Base-by-base conservation (phyloP, 106 monocot species). In the Dendrobium officinale region DNA sequence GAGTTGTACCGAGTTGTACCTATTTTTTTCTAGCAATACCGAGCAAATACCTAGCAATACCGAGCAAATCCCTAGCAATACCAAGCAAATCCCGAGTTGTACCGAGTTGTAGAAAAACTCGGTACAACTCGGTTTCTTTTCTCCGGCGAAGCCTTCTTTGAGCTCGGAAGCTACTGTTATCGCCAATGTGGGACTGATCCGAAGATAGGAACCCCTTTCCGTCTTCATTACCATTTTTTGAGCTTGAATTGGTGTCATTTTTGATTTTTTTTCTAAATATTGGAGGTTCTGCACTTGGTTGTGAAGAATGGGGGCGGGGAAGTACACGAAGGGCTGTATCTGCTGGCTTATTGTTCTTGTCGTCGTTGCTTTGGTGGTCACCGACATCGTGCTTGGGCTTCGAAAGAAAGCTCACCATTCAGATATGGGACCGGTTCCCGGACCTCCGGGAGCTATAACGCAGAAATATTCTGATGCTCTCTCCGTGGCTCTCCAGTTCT, bases 401-500 rank as follows among this genome's bases (percentile, higher is more conserved):
- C 85, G 82, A 84, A 85, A 89, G 84, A 88, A 86, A 82, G 10
- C 75, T 68, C 86, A 89, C 44, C 80, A 84, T 9, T 67, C 77
- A 9, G 82, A 80, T 66, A 73, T 80, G 29, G 77, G 84, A 27
- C 95, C 95, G 0, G 91, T 93, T 33, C 95, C 99, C 1, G 95
- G 93, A 16, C 91, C 93, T 18, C 95, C 99, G 3, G 99, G 95
- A 19, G 93, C 89, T 43, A 48, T 95, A 72, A 76, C 85, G 19
- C 75, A 84, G 77, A 99, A 99, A 80, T 95, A 95, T 70, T 77
- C 88, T 77, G 83, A 89, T 42, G 99, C 99, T 2, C 95, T 99
- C 55, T 82, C 86, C 55, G 87, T 91, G 1, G 93, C 99, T 45
- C 78, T 99, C 72, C 95, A 99, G 81, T 99, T 99, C 89, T 99